Percentiles rank a stretch among this genome's conserved stretches.
Evolutionary conservation across 2,329 filamentous ascomycete species (phyloP).

Genomic region (Trichoderma sp.): DNA sequence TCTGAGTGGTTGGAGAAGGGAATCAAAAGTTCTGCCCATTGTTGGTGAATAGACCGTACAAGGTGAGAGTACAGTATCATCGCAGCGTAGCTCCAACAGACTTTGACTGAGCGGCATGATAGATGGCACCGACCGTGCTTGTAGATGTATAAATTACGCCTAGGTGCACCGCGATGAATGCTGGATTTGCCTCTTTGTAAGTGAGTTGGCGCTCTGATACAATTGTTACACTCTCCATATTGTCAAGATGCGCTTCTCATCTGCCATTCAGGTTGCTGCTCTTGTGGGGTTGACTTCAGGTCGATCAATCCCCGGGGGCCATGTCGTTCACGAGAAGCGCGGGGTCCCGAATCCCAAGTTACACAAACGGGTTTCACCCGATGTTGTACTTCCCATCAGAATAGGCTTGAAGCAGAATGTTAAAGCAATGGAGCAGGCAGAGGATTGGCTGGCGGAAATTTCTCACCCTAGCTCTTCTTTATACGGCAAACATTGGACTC

Average conservation of each 20-base stretch:
- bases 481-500: slow-evolving; percentile 50
- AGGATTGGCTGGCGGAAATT: slow-evolving; percentile 44
- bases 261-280: slow-evolving; percentile 2
- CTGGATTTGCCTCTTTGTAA: background rate
- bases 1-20: background rate
- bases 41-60: background rate
- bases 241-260: slow-evolving; percentile 13
- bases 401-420: slow-evolving; percentile 45
- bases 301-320: slow-evolving; percentile 4
- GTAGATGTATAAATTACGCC: background rate
- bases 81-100: background rate
- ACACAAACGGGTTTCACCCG: slow-evolving; percentile 18
- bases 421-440: slow-evolving; percentile 44
- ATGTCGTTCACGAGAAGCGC: slow-evolving; percentile 25
- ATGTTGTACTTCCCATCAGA: slow-evolving; percentile 35
- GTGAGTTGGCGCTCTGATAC: background rate
- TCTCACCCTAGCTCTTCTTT: slow-evolving; percentile 45
- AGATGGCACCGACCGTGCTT: background rate
- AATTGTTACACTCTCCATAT: background rate
- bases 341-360: background rate
- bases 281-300: slow-evolving; percentile 6
- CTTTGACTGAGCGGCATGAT: background rate
- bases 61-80: background rate
- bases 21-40: background rate
- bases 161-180: background rate